These are phyloP conservation scores for Schoenoplectus tabernaemontani DNA, from an alignment of 202 grass and related monocot genomes.

Conservation along the genomic window DNA sequence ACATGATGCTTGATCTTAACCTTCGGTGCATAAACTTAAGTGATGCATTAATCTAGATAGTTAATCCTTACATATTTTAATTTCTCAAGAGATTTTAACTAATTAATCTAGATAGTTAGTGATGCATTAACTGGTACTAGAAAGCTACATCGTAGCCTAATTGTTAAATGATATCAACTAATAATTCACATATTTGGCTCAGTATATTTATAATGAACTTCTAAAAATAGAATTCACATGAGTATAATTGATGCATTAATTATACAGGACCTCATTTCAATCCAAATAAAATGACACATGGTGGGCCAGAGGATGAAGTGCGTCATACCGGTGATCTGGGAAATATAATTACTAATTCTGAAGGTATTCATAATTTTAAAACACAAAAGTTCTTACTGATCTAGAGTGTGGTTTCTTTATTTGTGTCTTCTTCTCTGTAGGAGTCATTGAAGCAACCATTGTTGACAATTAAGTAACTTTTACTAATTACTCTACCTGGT, in stretches of 20 bases:
- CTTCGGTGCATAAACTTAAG: no score
- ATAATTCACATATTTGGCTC: neutral
- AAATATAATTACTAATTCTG: slow-evolving; percentile 33
- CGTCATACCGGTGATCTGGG: slow-evolving; percentile 51
- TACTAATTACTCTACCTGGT: neutral
- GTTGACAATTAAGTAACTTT: slow-evolving; percentile 32
- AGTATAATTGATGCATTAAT: slow-evolving; percentile 1
- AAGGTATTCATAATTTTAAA: slow-evolving; percentile 22
- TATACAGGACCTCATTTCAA: slow-evolving; percentile 36
- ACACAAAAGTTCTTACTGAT: neutral
- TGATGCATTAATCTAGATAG: no score
- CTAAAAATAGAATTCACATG: neutral
- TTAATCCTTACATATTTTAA: no score
- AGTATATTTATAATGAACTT: neutral
- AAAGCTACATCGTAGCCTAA: neutral
- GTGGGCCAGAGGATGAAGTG: slow-evolving; percentile 39
- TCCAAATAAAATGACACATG: slow-evolving; percentile 37
- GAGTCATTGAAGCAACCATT: slow-evolving; percentile 40
- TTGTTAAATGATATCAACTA: neutral
- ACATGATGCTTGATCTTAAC: no score
- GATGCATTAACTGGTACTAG: neutral
- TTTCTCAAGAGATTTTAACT: no score
- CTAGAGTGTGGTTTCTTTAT: neutral
- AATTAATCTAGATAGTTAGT: no score
- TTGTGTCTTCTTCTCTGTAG: slow-evolving; percentile 15